Evolutionary conservation across 148 eudicot genomes (phyloP).

Genomic region (Silene conica): DNA sequence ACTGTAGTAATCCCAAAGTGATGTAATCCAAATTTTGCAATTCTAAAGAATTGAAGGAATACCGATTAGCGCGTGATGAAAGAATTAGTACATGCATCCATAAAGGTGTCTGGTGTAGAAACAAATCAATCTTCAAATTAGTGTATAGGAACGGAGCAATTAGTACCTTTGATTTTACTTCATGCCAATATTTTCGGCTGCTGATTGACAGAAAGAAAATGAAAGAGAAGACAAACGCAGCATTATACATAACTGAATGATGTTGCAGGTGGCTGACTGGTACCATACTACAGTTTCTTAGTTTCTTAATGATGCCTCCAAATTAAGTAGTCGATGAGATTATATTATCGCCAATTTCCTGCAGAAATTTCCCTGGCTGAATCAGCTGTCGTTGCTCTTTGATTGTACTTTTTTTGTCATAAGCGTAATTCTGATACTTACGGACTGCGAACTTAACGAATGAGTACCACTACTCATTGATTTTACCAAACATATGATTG

Average conservation of each 20-base stretch:
- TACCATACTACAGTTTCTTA: neutral
- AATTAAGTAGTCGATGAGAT: neutral
- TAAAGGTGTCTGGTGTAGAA: conserved; percentile 2
- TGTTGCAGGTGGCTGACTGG: neutral
- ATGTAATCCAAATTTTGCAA: too few relatives aligned
- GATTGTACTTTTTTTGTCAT: neutral
- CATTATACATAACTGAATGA: neutral
- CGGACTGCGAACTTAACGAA: neutral
- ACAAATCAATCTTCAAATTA: neutral
- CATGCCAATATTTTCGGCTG: neutral
- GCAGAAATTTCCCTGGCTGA: neutral
- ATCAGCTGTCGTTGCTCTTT: neutral
- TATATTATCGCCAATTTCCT: neutral
- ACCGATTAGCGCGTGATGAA: neutral
- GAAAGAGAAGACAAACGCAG: neutral
- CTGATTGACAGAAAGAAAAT: neutral
- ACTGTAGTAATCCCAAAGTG: too few relatives aligned
- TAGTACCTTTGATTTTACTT: neutral
- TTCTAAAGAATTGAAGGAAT: neutral
- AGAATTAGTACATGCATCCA: neutral
- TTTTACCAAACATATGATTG: too few relatives aligned
- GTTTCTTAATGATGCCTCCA: neutral
- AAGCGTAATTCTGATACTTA: neutral
- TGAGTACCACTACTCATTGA: neutral
- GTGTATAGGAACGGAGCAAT: neutral